phyloP scores from a whole-genome alignment of 225 moss, liverwort and hornwort species.

The Anthoceros angustus region DNA sequence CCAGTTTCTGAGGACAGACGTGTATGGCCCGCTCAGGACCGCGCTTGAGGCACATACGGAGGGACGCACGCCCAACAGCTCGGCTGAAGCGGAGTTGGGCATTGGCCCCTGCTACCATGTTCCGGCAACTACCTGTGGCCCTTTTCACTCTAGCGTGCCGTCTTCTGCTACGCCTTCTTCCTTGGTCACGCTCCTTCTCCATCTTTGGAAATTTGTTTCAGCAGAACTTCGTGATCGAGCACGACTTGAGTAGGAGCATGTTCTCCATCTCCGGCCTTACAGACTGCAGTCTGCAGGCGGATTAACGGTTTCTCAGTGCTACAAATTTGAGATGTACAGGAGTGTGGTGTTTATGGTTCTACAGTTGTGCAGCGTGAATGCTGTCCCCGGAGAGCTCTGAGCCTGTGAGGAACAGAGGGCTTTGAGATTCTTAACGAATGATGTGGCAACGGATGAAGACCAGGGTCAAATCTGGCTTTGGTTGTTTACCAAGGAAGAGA shows the following conservation, averaged over 20 bases:
- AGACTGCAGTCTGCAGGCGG: not conserved
- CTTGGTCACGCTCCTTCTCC: not conserved
- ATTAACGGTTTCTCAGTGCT: no score
- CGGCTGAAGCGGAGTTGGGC: not conserved
- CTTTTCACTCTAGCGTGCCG: not conserved
- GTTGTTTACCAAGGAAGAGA: no score
- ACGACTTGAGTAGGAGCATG: not conserved
- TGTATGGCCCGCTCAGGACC: not conserved
- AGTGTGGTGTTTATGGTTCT: no score
- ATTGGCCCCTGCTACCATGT: not conserved
- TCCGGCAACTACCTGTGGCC: not conserved
- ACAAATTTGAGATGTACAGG: no score
- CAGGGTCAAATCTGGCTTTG: no score
- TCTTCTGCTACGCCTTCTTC: not conserved
- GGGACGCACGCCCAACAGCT: not conserved
- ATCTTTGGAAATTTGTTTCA: not conserved
- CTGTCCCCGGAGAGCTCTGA: no score
- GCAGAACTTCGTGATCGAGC: constrained; percentile 1
- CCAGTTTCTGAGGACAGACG: not conserved
- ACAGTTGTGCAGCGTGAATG: no score
- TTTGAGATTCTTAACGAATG: no score
- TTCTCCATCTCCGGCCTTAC: not conserved
- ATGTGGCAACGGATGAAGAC: no score
- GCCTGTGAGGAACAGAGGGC: no score
- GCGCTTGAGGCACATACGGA: not conserved